A percentile compares a stretch with the other conserved stretches of the same genome.
Evolutionary conservation across 2,329 filamentous ascomycete genomes (phyloP).

Genomic region (Sporothrix luriei): DNA sequence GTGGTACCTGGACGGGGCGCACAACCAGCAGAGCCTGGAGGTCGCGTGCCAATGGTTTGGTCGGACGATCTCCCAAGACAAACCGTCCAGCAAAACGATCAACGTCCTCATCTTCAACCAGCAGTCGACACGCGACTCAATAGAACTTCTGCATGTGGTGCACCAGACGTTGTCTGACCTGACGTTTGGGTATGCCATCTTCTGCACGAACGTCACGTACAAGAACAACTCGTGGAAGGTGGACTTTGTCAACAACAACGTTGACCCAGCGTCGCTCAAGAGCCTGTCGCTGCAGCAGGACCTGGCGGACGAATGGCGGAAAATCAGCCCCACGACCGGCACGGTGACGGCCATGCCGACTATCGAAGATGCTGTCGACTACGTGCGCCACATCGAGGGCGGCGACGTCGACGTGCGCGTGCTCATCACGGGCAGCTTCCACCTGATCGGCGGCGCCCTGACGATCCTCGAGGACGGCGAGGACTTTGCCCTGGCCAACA

Average conservation of each 20-base stretch:
- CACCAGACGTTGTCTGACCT: slow-evolving; percentile 42
- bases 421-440: slow-evolving; percentile 54
- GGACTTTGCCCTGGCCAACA: slow-evolving; percentile 31
- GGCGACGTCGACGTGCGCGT: slow-evolving; percentile 34
- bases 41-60: slow-evolving; percentile 79
- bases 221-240: slow-evolving; percentile 54
- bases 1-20: slow-evolving; percentile 87
- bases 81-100: neutral
- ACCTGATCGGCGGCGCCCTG: slow-evolving; percentile 50
- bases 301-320: slow-evolving; percentile 55
- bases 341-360: slow-evolving; percentile 54
- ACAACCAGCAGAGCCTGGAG: slow-evolving; percentile 81
- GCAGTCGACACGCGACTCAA: slow-evolving; percentile 75
- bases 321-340: slow-evolving; percentile 50
- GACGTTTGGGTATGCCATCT: slow-evolving; percentile 69
- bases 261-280: slow-evolving; percentile 54
- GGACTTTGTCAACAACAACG: slow-evolving; percentile 61
- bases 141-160: slow-evolving; percentile 63
- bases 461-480: slow-evolving; percentile 38
- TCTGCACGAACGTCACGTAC: slow-evolving; percentile 48
- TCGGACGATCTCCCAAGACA: slow-evolving; percentile 39
- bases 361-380: slow-evolving; percentile 60
- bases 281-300: slow-evolving; percentile 55
- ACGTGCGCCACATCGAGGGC: slow-evolving; percentile 29
- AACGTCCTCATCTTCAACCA: slow-evolving; percentile 84